A percentile compares a stretch with the other conserved stretches of the same genome.
Conservation (phyloP, 2,329 filamentous ascomycete genomes). For the Colletotrichum noveboracense region DNA sequence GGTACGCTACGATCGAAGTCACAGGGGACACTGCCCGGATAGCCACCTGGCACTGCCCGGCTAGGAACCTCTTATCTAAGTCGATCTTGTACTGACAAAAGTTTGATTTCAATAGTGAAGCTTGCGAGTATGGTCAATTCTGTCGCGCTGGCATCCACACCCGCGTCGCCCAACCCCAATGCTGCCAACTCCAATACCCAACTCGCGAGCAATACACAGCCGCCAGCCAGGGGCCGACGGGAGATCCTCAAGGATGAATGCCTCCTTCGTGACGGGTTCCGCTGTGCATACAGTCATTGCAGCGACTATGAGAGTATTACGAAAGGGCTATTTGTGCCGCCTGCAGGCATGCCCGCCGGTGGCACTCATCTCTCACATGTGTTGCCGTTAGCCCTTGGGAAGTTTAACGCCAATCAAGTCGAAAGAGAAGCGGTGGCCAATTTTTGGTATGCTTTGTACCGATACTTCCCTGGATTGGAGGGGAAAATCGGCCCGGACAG, state of each 20-base stretch:
- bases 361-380: not conserved
- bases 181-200: not conserved
- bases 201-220: rapidly evolving
- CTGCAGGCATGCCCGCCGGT: not conserved
- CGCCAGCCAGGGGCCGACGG: rapidly evolving
- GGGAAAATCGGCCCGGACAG: not conserved
- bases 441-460: not conserved
- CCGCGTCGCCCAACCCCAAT: not conserved
- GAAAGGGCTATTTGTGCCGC: not conserved
- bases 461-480: not conserved
- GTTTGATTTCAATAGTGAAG: not conserved
- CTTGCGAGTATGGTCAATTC: not conserved
- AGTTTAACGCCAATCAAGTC: not conserved
- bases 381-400: not conserved
- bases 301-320: not conserved
- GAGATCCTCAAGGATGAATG: not conserved
- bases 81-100: not conserved
- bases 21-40: not conserved
- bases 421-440: not conserved
- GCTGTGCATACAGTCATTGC: not conserved
- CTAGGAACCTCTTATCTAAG: not conserved
- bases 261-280: not conserved
- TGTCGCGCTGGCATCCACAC: not conserved
- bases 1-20: not conserved
- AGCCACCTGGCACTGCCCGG: not conserved